These are phyloP conservation scores for Prunus padus DNA, from an alignment of 306 rosid species.

Conservation along the genomic window DNA sequence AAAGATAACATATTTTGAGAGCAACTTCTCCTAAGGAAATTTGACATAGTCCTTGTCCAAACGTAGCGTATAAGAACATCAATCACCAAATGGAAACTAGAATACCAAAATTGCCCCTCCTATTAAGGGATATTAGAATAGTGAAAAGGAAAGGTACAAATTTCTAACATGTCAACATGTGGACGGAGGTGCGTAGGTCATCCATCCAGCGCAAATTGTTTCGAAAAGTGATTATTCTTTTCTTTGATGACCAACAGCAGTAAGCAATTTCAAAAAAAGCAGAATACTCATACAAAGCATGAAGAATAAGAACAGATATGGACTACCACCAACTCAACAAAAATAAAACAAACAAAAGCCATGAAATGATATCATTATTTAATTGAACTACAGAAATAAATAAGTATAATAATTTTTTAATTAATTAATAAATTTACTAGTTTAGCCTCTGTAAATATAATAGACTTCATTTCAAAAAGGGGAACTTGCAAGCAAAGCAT, in stretches of 20 bases:
- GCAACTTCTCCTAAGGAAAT: not conserved
- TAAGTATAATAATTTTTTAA: no score
- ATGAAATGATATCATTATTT: not conserved
- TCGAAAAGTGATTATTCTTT: not conserved
- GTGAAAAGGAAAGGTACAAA: no score
- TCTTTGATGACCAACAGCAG: not conserved
- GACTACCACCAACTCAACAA: not conserved
- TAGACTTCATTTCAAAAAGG: not conserved
- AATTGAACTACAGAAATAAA: not conserved
- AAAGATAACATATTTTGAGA: not conserved
- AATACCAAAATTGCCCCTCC: no score
- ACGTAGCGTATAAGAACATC: not conserved
- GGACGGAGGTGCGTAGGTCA: not conserved
- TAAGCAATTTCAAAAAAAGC: not conserved
- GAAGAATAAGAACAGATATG: not conserved
- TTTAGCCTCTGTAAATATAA: not conserved
- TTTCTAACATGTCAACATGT: not conserved
- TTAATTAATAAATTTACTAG: not conserved
- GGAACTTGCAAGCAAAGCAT: not conserved
- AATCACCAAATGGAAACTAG: not conserved
- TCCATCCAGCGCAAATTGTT: not conserved
- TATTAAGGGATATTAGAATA: no score
- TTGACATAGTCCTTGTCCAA: not conserved
- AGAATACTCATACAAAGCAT: not conserved
- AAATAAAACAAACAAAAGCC: not conserved